Conservation (phyloP, 345 rosid genomes). For the Crucihimalaya himalaica region DNA sequence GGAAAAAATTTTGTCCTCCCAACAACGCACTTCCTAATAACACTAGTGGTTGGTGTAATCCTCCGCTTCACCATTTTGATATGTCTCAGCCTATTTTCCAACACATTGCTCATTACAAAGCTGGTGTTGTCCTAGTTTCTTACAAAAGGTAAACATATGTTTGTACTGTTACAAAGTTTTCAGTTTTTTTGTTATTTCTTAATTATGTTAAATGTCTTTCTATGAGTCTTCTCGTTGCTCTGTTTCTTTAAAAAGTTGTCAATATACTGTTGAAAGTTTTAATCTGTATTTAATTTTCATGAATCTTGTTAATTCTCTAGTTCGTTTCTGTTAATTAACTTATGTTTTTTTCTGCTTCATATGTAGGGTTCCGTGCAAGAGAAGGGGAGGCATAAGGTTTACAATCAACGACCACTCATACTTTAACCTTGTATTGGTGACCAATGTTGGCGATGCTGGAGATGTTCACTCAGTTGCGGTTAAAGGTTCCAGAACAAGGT, state of each 20-base stretch:
- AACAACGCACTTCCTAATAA: slow-evolving; percentile 55
- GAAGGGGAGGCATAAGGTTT: slow-evolving; percentile 56
- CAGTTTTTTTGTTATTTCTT: neutral
- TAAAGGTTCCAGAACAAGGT: slow-evolving; percentile 54
- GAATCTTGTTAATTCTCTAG: neutral
- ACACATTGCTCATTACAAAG: slow-evolving; percentile 57
- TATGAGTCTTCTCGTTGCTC: neutral
- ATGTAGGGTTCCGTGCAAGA: slow-evolving; percentile 58
- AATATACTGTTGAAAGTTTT: neutral
- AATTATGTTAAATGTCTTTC: neutral
- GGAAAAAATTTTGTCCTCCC: slow-evolving; percentile 76
- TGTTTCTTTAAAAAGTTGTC: neutral
- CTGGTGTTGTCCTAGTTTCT: slow-evolving; percentile 65
- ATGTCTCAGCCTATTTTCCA: slow-evolving; percentile 65
- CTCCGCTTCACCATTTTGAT: slow-evolving; percentile 64
- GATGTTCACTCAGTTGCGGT: slow-evolving; percentile 49
- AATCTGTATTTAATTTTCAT: neutral
- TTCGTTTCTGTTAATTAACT: neutral
- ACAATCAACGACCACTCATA: slow-evolving; percentile 61
- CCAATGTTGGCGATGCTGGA: slow-evolving; percentile 64
- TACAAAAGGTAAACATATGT: slow-evolving; percentile 48
- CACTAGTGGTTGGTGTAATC: slow-evolving; percentile 71
- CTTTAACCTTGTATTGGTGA: slow-evolving; percentile 59
- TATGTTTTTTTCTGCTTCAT: neutral
- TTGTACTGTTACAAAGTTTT: neutral